Conservation (phyloP, 2,329 filamentous ascomycete species). For the Proliferodiscus dingleyae region DNA sequence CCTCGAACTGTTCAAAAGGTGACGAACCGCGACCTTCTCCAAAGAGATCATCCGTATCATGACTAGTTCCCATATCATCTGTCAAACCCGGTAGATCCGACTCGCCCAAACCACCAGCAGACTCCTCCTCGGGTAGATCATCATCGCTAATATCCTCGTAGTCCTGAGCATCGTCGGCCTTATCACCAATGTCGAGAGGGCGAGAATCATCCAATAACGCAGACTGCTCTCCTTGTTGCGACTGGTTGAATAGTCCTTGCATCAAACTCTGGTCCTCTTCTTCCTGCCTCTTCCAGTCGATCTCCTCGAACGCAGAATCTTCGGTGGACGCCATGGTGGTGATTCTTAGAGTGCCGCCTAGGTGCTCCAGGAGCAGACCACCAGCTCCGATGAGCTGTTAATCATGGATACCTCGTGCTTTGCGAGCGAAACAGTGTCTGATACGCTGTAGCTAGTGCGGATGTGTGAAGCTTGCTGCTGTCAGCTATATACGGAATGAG, state of each 20-base stretch:
- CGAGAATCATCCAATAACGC: slow-evolving; percentile 39
- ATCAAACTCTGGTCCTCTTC: slow-evolving; percentile 47
- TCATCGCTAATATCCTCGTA: slow-evolving; percentile 90
- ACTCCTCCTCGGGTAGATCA: slow-evolving; percentile 78
- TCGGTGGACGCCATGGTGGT: slow-evolving; percentile 5
- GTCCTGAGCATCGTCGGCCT: slow-evolving; percentile 88
- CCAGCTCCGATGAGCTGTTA: slow-evolving; percentile 3
- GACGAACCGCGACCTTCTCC: slow-evolving; percentile 46
- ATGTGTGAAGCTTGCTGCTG: too few species aligned
- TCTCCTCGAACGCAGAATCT: slow-evolving; percentile 23
- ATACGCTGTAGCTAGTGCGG: too few species aligned
- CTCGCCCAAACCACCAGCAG: slow-evolving; percentile 30
- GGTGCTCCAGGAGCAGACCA: slow-evolving; percentile 6
- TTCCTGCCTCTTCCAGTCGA: slow-evolving; percentile 41
- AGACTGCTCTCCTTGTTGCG: slow-evolving; percentile 34
- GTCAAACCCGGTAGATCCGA: slow-evolving; percentile 31
- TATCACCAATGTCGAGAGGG: slow-evolving; percentile 62
- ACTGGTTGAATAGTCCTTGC: slow-evolving; percentile 40
- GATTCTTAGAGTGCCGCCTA: slow-evolving; percentile 1
- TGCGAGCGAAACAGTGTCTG: not conserved
- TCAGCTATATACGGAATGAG: too few species aligned
- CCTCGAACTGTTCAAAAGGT: slow-evolving; percentile 25
- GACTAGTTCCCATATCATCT: slow-evolving; percentile 56
- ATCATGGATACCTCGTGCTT: slow-evolving; percentile 4
- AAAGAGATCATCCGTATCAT: slow-evolving; percentile 62